These are phyloP conservation scores for Syzygium oleosum DNA, from an alignment of 345 rosid genomes.

Conservation along the genomic window DNA sequence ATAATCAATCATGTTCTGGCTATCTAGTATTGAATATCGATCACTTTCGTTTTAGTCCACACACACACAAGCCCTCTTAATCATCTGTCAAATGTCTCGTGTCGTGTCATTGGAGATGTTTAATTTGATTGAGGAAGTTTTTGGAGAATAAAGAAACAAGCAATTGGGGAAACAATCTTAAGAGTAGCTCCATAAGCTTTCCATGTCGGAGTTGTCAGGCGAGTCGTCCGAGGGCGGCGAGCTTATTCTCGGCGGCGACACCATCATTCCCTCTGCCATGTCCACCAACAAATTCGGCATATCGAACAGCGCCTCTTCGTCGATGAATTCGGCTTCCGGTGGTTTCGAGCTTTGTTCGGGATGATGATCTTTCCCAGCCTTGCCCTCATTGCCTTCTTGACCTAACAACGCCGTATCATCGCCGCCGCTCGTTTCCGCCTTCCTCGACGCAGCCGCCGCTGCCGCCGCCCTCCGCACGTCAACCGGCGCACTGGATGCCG, in stretches of 20 bases:
- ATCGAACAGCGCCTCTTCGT: slow-evolving; percentile 69
- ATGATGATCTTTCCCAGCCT: background rate
- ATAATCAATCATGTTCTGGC: background rate
- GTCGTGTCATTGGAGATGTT: background rate
- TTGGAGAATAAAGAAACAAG: background rate
- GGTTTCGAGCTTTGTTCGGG: background rate
- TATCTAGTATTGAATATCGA: background rate
- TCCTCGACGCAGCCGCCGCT: slow-evolving; percentile 41
- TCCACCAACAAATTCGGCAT: slow-evolving; percentile 79
- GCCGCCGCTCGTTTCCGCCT: slow-evolving; percentile 8
- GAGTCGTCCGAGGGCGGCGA: slow-evolving; percentile 47
- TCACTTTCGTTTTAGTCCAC: background rate
- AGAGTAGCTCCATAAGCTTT: slow-evolving; percentile 61
- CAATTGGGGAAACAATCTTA: background rate
- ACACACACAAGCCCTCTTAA: background rate
- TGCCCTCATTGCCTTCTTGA: background rate
- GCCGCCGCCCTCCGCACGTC: slow-evolving; percentile 69
- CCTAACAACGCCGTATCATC: background rate
- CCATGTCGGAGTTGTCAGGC: slow-evolving; percentile 48
- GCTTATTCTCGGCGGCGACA: slow-evolving; percentile 68
- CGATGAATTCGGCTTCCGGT: slow-evolving; percentile 32
- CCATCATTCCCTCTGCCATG: slow-evolving; percentile 93
- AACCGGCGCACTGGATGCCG: slow-evolving; percentile 38
- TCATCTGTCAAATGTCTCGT: background rate
- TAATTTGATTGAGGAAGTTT: background rate